Percentiles rank a stretch among this genome's conserved stretches.
These are phyloP conservation scores for Boletus calvinii DNA, from an alignment of 1,284 basidiomycete species.

Conservation along the genomic window DNA sequence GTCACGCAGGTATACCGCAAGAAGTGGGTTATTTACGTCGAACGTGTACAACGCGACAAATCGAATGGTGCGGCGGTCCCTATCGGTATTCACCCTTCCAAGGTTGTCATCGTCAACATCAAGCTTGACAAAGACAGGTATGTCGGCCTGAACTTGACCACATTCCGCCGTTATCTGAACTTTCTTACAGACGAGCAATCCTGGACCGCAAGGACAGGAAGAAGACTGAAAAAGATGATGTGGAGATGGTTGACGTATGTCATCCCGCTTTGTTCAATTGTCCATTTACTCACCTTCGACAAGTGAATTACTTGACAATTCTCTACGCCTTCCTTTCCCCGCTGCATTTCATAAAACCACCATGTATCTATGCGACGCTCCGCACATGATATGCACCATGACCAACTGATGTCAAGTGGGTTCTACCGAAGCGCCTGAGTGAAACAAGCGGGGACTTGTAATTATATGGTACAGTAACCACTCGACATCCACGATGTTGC, in stretches of 20 bases:
- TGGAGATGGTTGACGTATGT: conserved; percentile 77
- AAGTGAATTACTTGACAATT: conserved; percentile 25
- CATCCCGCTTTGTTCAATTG: conserved; percentile 15
- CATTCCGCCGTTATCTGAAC: conserved; percentile 8
- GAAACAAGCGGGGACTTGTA: not conserved
- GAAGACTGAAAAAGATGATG: conserved; percentile 57
- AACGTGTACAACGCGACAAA: conserved; percentile 98
- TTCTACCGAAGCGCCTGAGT: conserved; percentile 1
- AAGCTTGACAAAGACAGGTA: conserved; percentile 89
- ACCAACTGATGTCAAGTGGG: conserved; percentile 19
- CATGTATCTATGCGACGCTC: conserved; percentile 51
- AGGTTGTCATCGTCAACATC: conserved; percentile 92
- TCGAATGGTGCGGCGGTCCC: conserved; percentile 93
- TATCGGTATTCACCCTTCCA: conserved; percentile 96
- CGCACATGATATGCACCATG: conserved; percentile 55
- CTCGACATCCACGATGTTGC: not conserved
- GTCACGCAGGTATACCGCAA: conserved; percentile 98
- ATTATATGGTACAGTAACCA: conserved; percentile 18
- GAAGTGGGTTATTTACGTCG: conserved; percentile 99
- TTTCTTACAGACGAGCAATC: conserved; percentile 62
- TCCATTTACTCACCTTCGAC: conserved; percentile 7
- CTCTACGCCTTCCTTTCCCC: conserved; percentile 26
- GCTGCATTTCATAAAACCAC: conserved; percentile 46
- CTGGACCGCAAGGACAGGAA: conserved; percentile 79
- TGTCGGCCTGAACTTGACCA: conserved; percentile 18